Conservation (phyloP, 495 filamentous ascomycete genomes). For the Penicillium paradoxum region DNA sequence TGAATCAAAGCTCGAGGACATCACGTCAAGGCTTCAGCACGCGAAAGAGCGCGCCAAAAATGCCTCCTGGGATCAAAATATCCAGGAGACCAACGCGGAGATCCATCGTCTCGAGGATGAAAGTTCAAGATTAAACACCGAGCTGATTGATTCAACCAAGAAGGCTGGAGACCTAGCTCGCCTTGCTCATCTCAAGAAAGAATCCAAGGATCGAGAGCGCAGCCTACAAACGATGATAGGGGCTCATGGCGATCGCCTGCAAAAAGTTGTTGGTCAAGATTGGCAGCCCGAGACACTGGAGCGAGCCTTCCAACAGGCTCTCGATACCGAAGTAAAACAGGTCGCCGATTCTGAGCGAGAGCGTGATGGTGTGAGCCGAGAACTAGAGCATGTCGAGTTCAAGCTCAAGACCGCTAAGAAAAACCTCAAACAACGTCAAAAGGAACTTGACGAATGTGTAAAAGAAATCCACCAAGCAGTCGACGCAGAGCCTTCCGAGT, state of each 20-base stretch:
- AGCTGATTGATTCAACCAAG: slow-evolving; percentile 74
- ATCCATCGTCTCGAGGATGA: slow-evolving; percentile 65
- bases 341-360: slow-evolving; percentile 59
- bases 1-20: slow-evolving; percentile 65
- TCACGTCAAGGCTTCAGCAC: slow-evolving; percentile 55
- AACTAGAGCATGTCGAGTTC: slow-evolving; percentile 73
- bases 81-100: slow-evolving; percentile 55
- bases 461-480: slow-evolving; percentile 47
- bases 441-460: slow-evolving; percentile 57
- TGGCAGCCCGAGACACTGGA: slow-evolving; percentile 73
- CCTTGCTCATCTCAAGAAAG: slow-evolving; percentile 71
- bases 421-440: slow-evolving; percentile 56
- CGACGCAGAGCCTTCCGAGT: slow-evolving; percentile 51
- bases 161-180: slow-evolving; percentile 74
- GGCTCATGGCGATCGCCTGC: slow-evolving; percentile 67
- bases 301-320: slow-evolving; percentile 58
- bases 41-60: slow-evolving; percentile 55
- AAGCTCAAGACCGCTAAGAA: slow-evolving; percentile 62
- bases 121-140: slow-evolving; percentile 60
- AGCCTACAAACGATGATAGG: slow-evolving; percentile 70
- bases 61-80: slow-evolving; percentile 63
- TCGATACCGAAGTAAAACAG: slow-evolving; percentile 50
- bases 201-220: slow-evolving; percentile 62
- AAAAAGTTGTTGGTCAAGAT: slow-evolving; percentile 50
- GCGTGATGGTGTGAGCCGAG: slow-evolving; percentile 63